These are phyloP conservation scores for Lepiota venenata DNA, from an alignment of 768 basidiomycete species.

Conservation along the genomic window DNA sequence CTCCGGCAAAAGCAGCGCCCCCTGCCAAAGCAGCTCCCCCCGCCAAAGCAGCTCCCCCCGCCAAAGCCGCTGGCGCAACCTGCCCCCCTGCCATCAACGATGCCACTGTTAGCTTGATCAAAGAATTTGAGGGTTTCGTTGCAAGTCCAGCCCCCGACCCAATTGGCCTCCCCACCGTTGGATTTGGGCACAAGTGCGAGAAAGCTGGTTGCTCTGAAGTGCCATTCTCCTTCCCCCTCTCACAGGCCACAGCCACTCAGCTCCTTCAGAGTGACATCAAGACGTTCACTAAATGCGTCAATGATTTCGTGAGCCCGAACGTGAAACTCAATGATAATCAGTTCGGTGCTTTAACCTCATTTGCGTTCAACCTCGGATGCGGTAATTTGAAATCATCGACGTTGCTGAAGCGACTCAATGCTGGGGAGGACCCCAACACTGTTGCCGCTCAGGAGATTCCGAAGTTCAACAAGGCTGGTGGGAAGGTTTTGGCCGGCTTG, in stretches of 20 bases:
- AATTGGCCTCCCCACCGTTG: constrained; percentile 30
- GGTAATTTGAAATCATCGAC: constrained; percentile 25
- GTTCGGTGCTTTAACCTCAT: constrained; percentile 30
- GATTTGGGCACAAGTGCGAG: constrained; percentile 30
- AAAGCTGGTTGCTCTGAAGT: constrained; percentile 18
- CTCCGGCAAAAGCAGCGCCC: background rate
- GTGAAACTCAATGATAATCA: constrained; percentile 34
- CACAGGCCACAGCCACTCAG: constrained; percentile 20
- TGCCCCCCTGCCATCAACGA: constrained; percentile 22
- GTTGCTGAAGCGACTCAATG: constrained; percentile 29
- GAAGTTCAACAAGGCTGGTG: constrained; percentile 29
- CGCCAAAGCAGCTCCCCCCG: background rate
- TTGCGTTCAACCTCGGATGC: constrained; percentile 32
- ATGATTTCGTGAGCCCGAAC: constrained; percentile 21
- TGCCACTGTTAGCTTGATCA: constrained; percentile 25
- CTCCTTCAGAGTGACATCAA: constrained; percentile 26
- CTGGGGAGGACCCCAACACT: constrained; percentile 31
- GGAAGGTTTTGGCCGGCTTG: constrained; percentile 26
- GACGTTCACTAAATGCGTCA: constrained; percentile 27
- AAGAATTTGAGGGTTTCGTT: constrained; percentile 30
- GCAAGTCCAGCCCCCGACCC: constrained; percentile 27
- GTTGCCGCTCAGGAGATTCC: constrained; percentile 33
- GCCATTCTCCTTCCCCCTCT: constrained; percentile 27
- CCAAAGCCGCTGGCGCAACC: constrained; percentile 15
- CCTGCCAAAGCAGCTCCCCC: too few species aligned